Evolutionary conservation across 2,329 filamentous ascomycete species (phyloP).

Genomic region (Diaporthe sp.): DNA sequence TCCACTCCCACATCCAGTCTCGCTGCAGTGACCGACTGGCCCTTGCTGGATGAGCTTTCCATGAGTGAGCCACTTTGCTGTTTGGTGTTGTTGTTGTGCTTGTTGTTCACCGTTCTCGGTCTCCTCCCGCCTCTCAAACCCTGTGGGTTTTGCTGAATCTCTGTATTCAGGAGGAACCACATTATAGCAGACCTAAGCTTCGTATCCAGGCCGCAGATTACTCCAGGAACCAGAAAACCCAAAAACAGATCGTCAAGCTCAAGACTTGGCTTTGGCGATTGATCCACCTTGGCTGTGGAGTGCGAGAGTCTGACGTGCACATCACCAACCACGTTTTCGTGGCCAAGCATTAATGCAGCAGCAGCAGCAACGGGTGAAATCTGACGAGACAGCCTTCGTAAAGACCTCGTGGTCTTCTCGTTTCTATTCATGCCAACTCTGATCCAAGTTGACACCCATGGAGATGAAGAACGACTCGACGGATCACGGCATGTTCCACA

Average conservation of each 20-base stretch:
- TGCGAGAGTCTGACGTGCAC: neutral
- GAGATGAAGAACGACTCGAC: neutral
- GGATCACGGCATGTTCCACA: conserved; percentile 4
- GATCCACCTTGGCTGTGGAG: conserved; percentile 16
- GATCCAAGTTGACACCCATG: neutral
- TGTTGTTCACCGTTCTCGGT: neutral
- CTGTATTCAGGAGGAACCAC: neutral
- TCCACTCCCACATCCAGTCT: neutral
- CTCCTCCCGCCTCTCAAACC: neutral
- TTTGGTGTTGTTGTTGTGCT: neutral
- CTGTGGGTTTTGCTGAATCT: neutral
- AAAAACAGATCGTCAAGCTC: conserved; percentile 13
- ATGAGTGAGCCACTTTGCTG: no score
- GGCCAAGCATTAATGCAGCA: neutral
- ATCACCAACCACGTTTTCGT: conserved; percentile 18
- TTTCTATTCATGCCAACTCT: neutral
- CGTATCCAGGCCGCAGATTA: conserved; percentile 16
- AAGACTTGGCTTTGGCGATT: conserved; percentile 18
- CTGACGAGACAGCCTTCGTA: neutral
- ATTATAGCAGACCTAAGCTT: neutral
- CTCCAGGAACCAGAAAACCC: neutral
- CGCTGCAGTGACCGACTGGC: neutral
- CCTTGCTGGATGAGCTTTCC: neutral
- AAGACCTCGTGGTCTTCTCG: neutral
- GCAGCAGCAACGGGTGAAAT: neutral